These are phyloP conservation scores for Ophidiomyces ophidiicola DNA, from an alignment of 2,329 filamentous ascomycete genomes.

Conservation along the genomic window DNA sequence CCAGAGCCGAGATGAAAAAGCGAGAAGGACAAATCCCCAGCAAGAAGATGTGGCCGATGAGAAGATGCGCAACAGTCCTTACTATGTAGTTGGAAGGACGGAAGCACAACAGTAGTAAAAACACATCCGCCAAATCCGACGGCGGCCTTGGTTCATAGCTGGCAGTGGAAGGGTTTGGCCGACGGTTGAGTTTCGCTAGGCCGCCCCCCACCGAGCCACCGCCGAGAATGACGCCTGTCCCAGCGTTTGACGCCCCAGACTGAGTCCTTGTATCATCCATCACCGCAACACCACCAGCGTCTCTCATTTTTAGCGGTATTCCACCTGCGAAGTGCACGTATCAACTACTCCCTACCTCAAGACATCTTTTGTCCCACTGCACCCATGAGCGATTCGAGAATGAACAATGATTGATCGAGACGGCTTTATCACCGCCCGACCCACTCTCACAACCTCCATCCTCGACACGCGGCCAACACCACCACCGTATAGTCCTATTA, in stretches of 20 bases:
- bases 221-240: constrained; percentile 9
- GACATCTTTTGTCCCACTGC: neutral
- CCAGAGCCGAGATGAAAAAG: too few species aligned
- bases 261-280: constrained; percentile 8
- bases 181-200: too few species aligned
- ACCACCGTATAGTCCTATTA: neutral
- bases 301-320: neutral
- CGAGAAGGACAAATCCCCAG: too few species aligned
- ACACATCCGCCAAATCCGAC: too few species aligned
- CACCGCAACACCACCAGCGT: neutral
- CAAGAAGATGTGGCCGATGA: too few species aligned
- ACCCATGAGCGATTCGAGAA: constrained; percentile 2
- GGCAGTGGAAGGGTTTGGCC: too few species aligned
- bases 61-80: too few species aligned
- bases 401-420: constrained; percentile 13
- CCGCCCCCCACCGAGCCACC: constrained; percentile 8
- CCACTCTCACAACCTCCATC: constrained; percentile 11
- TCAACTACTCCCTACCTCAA: neutral
- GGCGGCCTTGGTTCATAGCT: too few species aligned
- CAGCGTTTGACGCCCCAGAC: constrained; percentile 3
- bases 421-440: constrained; percentile 7
- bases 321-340: neutral
- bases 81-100: too few species aligned
- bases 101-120: too few species aligned
- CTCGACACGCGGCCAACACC: neutral